These are phyloP conservation scores for Pseudocohnilembus persalinus DNA, from an alignment of 169 alveolate species.

Conservation along the genomic window DNA sequence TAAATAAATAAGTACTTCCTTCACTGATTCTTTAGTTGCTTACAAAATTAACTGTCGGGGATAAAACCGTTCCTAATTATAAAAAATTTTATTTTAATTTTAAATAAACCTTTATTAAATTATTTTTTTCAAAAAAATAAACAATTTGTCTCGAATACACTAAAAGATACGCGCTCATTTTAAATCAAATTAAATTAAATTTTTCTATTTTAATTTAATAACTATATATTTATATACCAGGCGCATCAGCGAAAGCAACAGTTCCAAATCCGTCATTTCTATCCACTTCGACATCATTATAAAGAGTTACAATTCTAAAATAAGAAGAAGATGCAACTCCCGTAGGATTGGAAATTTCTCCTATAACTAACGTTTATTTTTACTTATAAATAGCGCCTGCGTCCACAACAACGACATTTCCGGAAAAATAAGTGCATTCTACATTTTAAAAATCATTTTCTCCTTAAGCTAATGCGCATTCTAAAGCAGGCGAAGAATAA, in stretches of 20 bases:
- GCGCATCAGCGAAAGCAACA: not conserved
- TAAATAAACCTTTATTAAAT: not conserved
- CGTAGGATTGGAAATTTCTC: conserved; percentile 12
- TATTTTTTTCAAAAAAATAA: not conserved
- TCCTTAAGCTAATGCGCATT: not conserved
- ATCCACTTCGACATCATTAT: not conserved
- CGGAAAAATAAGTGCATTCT: not conserved
- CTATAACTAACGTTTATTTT: not conserved
- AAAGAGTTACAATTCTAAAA: not conserved
- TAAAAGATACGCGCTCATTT: not conserved
- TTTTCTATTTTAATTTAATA: no score
- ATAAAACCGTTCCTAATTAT: not conserved
- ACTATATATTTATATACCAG: not conserved
- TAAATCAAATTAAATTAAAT: not conserved
- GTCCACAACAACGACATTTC: not conserved
- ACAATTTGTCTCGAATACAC: not conserved
- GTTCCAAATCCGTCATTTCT: not conserved
- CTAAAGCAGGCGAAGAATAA: not conserved
- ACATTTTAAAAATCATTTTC: not conserved
- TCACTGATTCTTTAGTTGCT: conserved; percentile 24
- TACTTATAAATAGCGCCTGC: not conserved
- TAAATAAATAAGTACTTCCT: conserved; percentile 15
- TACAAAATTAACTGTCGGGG: not conserved
- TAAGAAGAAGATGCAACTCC: not conserved
- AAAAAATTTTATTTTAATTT: not conserved